phyloP scores from a whole-genome alignment of 2,329 filamentous ascomycete genomes.

The Nemania abortiva region DNA sequence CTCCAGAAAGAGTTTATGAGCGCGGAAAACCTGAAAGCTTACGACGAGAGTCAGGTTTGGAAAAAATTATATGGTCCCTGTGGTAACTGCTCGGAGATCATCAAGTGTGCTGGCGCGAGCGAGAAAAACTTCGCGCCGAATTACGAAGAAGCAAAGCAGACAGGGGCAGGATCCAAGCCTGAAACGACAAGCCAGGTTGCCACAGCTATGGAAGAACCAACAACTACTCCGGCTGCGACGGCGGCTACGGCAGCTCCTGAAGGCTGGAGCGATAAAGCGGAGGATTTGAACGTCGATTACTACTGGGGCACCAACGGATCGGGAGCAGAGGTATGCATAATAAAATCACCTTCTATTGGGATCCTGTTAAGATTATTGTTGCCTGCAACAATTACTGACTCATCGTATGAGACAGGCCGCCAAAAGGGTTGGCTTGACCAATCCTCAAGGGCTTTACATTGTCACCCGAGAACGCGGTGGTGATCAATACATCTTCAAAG shows the following conservation, averaged over 20 bases:
- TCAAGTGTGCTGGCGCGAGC: not conserved
- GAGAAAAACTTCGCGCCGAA: not conserved
- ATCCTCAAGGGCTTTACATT: not conserved
- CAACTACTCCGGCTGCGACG: not conserved
- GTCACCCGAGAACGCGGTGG: not conserved
- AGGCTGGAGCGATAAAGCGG: slow-evolving; percentile 10
- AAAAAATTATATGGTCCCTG: not conserved
- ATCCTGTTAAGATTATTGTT: not conserved
- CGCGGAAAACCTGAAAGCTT: not conserved
- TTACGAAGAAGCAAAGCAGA: not conserved
- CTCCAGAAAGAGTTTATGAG: not conserved
- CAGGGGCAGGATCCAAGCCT: not conserved
- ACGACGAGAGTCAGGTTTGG: not conserved
- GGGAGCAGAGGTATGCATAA: slow-evolving; percentile 3
- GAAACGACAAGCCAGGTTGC: not conserved
- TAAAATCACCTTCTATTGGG: not conserved
- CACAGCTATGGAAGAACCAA: not conserved
- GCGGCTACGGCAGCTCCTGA: not conserved
- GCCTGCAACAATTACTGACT: not conserved
- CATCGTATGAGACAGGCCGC: not conserved
- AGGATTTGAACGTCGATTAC: slow-evolving; percentile 1
- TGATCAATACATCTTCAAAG: slow-evolving; percentile 10
- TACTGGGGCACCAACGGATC: slow-evolving; percentile 16
- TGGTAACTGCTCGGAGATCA: not conserved
- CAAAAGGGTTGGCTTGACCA: slow-evolving; percentile 12